Evolutionary conservation across 805 yeast genomes (phyloP).

Genomic region (Metschnikowia arizonensis): DNA sequence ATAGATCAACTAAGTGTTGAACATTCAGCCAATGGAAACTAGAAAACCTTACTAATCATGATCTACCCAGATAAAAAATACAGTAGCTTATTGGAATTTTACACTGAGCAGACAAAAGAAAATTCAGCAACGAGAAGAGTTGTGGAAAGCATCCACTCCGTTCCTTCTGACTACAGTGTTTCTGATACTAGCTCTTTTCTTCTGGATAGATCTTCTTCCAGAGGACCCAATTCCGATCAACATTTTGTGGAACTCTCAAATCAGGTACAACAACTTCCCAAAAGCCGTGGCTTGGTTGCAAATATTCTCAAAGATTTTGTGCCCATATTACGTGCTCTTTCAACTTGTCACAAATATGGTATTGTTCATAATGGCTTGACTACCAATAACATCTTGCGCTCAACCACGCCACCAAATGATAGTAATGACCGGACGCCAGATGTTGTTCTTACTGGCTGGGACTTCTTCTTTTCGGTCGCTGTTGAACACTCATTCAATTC

Average conservation of each 20-base stretch:
- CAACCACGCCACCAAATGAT: slow-evolving; percentile 18
- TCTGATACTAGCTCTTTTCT: slow-evolving; percentile 2
- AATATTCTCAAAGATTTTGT: slow-evolving; percentile 25
- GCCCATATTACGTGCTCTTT: slow-evolving; percentile 21
- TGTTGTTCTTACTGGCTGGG: slow-evolving; percentile 45
- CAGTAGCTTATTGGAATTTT: slow-evolving; percentile 15
- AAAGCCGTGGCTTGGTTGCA: slow-evolving; percentile 17
- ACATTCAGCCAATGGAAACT: slow-evolving; percentile 1
- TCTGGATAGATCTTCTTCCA: slow-evolving; percentile 8
- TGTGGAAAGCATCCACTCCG: slow-evolving; percentile 14
- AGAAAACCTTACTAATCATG: slow-evolving; percentile 20
- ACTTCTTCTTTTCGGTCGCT: slow-evolving; percentile 39
- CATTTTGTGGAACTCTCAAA: slow-evolving; percentile 17
- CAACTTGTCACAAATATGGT: slow-evolving; percentile 33
- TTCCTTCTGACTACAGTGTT: slow-evolving; percentile 11
- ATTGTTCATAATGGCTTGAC: slow-evolving; percentile 48
- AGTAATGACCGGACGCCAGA: slow-evolving; percentile 10
- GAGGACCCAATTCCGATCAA: slow-evolving; percentile 10
- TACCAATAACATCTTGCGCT: slow-evolving; percentile 34
- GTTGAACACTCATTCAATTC: slow-evolving; percentile 42
- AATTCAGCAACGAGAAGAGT: slow-evolving; percentile 4
- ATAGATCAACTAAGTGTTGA: slow-evolving; percentile 16
- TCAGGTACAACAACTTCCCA: slow-evolving; percentile 18
- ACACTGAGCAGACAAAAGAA: slow-evolving; percentile 9
- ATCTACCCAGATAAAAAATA: slow-evolving; percentile 21